Evolutionary conservation across 2,329 filamentous ascomycete genomes (phyloP).

Genomic region (Trichophyton equinum): DNA sequence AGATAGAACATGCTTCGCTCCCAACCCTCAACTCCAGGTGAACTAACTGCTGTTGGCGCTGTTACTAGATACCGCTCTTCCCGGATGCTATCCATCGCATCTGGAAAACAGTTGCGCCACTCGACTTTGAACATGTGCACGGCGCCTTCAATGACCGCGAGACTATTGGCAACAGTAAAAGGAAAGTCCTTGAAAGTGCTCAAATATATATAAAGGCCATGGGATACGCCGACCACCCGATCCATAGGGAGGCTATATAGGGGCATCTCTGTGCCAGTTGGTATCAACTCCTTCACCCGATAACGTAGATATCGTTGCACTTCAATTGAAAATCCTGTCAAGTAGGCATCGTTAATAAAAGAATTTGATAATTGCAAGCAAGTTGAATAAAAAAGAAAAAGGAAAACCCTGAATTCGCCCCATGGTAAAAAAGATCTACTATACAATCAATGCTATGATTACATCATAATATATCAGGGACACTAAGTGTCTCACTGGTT

Average conservation of each 20-base stretch:
- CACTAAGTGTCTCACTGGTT: not conserved
- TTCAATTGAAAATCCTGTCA: not conserved
- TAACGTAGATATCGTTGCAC: not conserved
- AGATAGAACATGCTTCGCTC: no score
- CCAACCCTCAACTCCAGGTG: no score
- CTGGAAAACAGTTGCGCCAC: conserved; percentile 52
- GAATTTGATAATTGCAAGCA: not conserved
- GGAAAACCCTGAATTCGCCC: not conserved
- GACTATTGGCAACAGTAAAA: conserved; percentile 48
- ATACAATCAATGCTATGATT: conserved; percentile 4
- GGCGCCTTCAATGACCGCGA: conserved; percentile 55
- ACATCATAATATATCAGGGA: not conserved
- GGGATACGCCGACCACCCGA: conserved; percentile 25
- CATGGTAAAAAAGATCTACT: not conserved
- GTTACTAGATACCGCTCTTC: conserved; percentile 49
- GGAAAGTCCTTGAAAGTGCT: conserved; percentile 60
- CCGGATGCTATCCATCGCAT: conserved; percentile 53
- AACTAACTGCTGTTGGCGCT: no score
- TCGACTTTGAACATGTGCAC: conserved; percentile 54
- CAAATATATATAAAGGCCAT: conserved; percentile 51
- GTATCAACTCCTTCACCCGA: not conserved
- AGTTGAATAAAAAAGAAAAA: not conserved
- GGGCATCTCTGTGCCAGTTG: not conserved
- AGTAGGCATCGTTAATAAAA: not conserved
- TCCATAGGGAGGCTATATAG: conserved; percentile 17